Base-by-base conservation (phyloP, 257 asterid genomes). In the Solanum habrochaites region DNA sequence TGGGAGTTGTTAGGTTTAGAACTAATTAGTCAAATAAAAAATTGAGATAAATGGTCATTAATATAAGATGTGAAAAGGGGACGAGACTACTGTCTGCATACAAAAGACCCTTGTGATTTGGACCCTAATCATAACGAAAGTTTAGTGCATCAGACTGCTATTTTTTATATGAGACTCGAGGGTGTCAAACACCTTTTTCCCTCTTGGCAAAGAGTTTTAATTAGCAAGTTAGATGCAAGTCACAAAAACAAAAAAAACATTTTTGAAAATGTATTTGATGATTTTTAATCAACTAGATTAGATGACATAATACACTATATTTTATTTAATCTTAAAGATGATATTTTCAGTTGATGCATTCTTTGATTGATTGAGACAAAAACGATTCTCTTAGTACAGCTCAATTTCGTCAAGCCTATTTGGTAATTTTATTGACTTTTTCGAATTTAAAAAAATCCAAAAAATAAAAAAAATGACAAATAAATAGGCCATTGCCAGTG, bases 91-190 rank as follows among this genome's bases (percentile, higher is more conserved):
- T 4, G 18, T 47, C 7, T 13, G 0, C 56, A 4, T 47, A 47
- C 56, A 45, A 45, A 16, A 62, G 16, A 62, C 7, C 8, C 29
- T 60, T 10, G 14, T 60, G 7, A 1, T 60, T 37, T 37, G 1
- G 0, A 64, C 16, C 16, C 1, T 11, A 0, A 0, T 1, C 31
- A 62, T 62, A 62, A n/a, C 2, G 0, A 5, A 11, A 62, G 1
- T 0, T 62, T 62, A n/a, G 16, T 62, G 16, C 3, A 62, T 14
- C 4, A 11, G 27, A 8, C 67, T 58, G 27, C 6, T 23, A 9
- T 20, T 8, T 58, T 58, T 20, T 58, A 66, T 62, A 64, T 64
- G 71, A 64, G 7, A 69, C n/a, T 7, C 37, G 21, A 1, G 71
- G 39, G 67, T 58, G 27, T 21, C 27, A 6, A 60, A 60, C 67